phyloP scores from a whole-genome alignment of 225 moss, liverwort and hornwort species.

The Physcomitrium patens region DNA sequence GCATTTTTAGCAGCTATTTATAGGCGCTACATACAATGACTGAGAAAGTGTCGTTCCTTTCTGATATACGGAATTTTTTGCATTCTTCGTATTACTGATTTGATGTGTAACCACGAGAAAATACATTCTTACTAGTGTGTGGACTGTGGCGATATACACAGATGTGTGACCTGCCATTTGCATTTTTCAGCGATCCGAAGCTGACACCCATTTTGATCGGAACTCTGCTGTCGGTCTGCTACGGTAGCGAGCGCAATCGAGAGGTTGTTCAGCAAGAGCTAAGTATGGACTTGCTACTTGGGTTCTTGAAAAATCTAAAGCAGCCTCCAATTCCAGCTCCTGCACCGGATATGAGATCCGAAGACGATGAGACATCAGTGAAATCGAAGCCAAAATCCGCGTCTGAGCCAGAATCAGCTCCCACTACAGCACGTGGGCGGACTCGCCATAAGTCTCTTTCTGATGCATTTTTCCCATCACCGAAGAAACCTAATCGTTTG shows the following conservation, averaged over 20 bases:
- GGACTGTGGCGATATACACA: not conserved
- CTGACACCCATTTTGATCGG: conserved; percentile 53
- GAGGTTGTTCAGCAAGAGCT: conserved; percentile 49
- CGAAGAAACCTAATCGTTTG: conserved; percentile 49
- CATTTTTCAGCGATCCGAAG: conserved; percentile 44
- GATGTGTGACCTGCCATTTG: conserved; percentile 53
- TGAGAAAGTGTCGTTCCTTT: too few species aligned
- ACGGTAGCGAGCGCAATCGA: conserved; percentile 38
- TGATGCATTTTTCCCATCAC: conserved; percentile 45
- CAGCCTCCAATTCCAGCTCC: conserved; percentile 25
- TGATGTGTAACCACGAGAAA: not conserved
- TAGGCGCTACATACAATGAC: too few species aligned
- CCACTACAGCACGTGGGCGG: conserved; percentile 30
- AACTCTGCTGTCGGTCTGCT: conserved; percentile 47
- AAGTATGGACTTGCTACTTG: conserved; percentile 41
- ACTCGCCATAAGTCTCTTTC: conserved; percentile 38
- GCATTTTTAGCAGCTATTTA: too few species aligned
- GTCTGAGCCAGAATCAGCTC: conserved; percentile 32
- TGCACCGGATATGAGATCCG: conserved; percentile 20
- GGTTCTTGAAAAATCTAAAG: conserved; percentile 36
- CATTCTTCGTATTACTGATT: not conserved
- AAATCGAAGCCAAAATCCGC: conserved; percentile 38
- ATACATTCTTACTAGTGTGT: not conserved
- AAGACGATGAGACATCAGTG: conserved; percentile 36
- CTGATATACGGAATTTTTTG: not conserved